These are phyloP conservation scores for Talaromyces wortmannii DNA, from an alignment of 495 filamentous ascomycete species.

Conservation along the genomic window DNA sequence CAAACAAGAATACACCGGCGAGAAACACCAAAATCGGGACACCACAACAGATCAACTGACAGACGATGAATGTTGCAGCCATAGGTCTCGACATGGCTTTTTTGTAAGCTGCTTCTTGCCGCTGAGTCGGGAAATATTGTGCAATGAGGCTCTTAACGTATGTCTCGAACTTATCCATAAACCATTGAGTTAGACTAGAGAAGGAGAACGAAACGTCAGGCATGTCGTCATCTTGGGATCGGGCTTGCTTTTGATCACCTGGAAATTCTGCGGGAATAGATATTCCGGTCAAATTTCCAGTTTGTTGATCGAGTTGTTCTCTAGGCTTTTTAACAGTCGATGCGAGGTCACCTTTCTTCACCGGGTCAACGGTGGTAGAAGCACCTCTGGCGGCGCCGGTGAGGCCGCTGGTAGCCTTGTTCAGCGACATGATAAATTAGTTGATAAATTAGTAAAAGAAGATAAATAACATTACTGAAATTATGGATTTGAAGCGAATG, in stretches of 20 bases:
- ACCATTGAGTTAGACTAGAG: conserved; percentile 10
- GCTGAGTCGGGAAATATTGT: conserved; percentile 20
- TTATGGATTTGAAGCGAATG: not conserved
- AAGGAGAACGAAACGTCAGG: conserved; percentile 13
- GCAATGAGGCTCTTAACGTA: conserved; percentile 16
- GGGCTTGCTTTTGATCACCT: conserved; percentile 14
- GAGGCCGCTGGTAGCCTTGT: conserved; percentile 18
- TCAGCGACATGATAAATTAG: conserved; percentile 19
- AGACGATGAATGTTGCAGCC: conserved; percentile 26
- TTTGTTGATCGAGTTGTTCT: conserved; percentile 12
- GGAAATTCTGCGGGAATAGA: conserved; percentile 25
- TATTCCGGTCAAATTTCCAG: conserved; percentile 14
- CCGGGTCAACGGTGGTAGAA: not conserved
- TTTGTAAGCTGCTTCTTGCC: conserved; percentile 23
- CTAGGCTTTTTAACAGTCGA: conserved; percentile 11
- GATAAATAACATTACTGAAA: not conserved
- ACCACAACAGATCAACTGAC: conserved; percentile 30
- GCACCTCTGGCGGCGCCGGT: conserved; percentile 5
- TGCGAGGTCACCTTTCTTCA: conserved; percentile 8
- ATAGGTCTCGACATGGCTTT: conserved; percentile 21
- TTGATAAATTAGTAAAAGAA: not conserved
- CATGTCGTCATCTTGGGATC: conserved; percentile 10
- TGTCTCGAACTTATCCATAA: conserved; percentile 24
- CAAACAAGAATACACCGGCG: conserved; percentile 27
- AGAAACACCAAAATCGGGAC: conserved; percentile 29